Percentiles rank a stretch among this genome's conserved stretches.
These are phyloP conservation scores for Phoma sp. DNA, from an alignment of 2,329 filamentous ascomycete species.

Conservation along the genomic window DNA sequence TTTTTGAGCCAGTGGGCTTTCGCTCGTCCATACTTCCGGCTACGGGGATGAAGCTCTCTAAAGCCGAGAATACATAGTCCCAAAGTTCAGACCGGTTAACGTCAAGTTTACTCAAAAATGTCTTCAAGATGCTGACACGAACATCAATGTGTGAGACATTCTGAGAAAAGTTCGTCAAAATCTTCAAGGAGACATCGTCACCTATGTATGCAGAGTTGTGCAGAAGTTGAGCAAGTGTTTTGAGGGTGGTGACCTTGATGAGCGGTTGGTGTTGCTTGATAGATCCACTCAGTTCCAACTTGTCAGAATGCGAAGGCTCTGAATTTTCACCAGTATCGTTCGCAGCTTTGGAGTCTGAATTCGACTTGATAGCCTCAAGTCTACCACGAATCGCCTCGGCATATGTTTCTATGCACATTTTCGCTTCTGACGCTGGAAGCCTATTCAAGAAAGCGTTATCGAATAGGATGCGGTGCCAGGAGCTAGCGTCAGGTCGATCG, in stretches of 20 bases:
- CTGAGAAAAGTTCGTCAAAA: slow-evolving; percentile 40
- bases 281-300: neutral
- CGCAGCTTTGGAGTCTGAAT: neutral
- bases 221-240: slow-evolving; percentile 50
- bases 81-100: neutral
- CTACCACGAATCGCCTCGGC: slow-evolving; percentile 37
- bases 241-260: slow-evolving; percentile 53
- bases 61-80: slow-evolving; percentile 26
- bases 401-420: slow-evolving; percentile 37
- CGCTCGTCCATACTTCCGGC: slow-evolving; percentile 47
- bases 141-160: slow-evolving; percentile 48
- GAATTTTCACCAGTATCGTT: too few relatives aligned
- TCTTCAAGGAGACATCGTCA: slow-evolving; percentile 32
- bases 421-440: slow-evolving; percentile 39
- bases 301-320: too few relatives aligned
- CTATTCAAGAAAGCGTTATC: slow-evolving; percentile 38
- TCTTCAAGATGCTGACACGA: slow-evolving; percentile 40
- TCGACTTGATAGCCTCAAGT: slow-evolving; percentile 16
- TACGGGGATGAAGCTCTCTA: slow-evolving; percentile 41
- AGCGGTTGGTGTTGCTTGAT: slow-evolving; percentile 9
- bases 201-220: slow-evolving; percentile 42
- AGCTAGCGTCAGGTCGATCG: slow-evolving; percentile 46
- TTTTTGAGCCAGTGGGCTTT: slow-evolving; percentile 17
- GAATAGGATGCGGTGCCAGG: slow-evolving; percentile 51
- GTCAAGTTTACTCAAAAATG: slow-evolving; percentile 39